A percentile compares a stretch with the other conserved stretches of the same genome.
These are phyloP conservation scores for Capsicum chinense DNA, from an alignment of 257 asterid species.

Conservation along the genomic window DNA sequence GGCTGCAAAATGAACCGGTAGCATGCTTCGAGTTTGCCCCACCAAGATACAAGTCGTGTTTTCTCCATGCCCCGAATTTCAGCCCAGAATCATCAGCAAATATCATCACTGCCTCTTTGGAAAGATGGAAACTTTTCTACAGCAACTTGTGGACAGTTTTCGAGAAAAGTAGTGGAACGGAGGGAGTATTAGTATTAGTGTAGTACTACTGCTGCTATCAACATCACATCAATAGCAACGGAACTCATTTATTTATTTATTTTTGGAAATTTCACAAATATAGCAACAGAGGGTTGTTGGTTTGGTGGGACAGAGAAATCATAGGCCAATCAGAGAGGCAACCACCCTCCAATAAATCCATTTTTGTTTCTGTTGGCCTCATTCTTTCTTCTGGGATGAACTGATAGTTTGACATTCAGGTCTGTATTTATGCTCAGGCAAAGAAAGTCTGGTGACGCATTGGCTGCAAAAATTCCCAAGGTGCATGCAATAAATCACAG, in stretches of 20 bases:
- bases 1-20: not conserved
- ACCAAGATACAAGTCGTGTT: not conserved
- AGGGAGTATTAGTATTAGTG: not conserved
- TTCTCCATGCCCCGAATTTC: not conserved
- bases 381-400: not conserved
- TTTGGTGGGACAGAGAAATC: too few relatives aligned
- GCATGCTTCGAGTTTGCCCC: not conserved
- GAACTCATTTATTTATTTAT: too few relatives aligned
- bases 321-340: too few relatives aligned
- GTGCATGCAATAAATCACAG: conserved; percentile 14
- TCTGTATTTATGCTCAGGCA: not conserved
- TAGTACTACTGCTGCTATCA: not conserved
- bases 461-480: conserved; percentile 2
- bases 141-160: not conserved
- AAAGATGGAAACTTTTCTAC: not conserved
- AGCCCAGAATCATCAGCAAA: not conserved
- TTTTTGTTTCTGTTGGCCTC: conserved; percentile 14
- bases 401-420: not conserved
- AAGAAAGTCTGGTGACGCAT: not conserved
- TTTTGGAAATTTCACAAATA: too few relatives aligned
- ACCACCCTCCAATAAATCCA: not conserved
- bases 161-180: not conserved
- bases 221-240: not conserved
- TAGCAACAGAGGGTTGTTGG: not conserved
- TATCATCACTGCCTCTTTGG: not conserved